phyloP scores from a whole-genome alignment of 148 eudicot species.

The Chenopodium formosanum region DNA sequence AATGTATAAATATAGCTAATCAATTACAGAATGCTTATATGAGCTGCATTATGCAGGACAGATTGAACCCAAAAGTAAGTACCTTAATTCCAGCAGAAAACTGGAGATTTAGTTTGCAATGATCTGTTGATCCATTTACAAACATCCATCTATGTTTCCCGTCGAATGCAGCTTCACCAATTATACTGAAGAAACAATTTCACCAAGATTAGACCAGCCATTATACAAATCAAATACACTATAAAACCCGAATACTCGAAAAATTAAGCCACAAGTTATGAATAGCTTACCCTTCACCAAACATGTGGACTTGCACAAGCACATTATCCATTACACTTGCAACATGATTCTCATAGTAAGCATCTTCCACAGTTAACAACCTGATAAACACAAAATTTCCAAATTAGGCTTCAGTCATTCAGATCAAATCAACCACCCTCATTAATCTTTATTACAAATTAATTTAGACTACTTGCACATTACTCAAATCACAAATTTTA shows the following conservation, averaged over 20 bases:
- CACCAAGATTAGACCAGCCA: conserved; percentile 17
- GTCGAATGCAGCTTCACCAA: conserved; percentile 70
- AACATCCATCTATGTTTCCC: conserved; percentile 63
- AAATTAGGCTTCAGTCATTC: too few relatives aligned
- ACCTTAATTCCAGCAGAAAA: conserved; percentile 71
- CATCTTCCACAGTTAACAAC: conserved; percentile 69
- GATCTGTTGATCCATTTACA: conserved; percentile 29
- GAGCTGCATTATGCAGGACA: too few relatives aligned
- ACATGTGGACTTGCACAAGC: conserved; percentile 59
- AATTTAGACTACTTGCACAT: conserved; percentile 2
- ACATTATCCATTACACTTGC: conserved; percentile 44
- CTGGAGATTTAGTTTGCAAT: conserved; percentile 29
- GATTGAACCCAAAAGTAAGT: background rate
- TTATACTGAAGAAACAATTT: conserved; percentile 36
- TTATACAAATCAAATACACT: background rate
- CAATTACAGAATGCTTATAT: background rate
- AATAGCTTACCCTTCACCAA: conserved; percentile 78
- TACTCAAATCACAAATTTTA: background rate
- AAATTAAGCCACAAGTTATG: background rate
- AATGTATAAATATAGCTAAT: background rate
- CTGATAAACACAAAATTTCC: conserved; percentile 29
- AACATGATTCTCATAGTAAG: conserved; percentile 53
- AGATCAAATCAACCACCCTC: background rate
- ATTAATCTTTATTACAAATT: background rate
- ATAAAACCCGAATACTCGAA: background rate